Base-by-base conservation (phyloP, 2,329 filamentous ascomycete genomes). In the Aureobasidium namibiae region DNA sequence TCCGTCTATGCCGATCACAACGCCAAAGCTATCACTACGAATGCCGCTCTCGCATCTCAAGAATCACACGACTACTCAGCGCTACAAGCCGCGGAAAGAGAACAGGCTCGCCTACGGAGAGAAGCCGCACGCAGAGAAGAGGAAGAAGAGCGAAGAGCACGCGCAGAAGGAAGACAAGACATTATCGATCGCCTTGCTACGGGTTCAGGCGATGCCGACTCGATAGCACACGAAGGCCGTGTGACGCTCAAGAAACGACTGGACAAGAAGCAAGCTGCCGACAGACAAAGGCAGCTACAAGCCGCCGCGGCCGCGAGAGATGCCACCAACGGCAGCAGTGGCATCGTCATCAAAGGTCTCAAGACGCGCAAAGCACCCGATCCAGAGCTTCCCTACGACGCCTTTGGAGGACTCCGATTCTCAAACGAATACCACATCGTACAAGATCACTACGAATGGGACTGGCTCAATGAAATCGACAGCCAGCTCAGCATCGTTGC, bases 351-450 rank as follows among this genome's bases (percentile, higher is more conserved):
- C 73, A 88, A 89, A 65, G 92, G 92, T 1, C 80, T 96, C 60
- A 90, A 89, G 73, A 86, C 78, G 61, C 78, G 79, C 54, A 76
- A 80, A 60, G 78, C 80, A 2, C 80, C 82, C 1, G 81, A 82
- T 36, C 82, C 82, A 6, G 85, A 90, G 66, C 85, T 85, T 60
- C 86, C 90, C 0, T 96, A 95, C 74, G 91, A 96, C 75, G 88
- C 92, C 0, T 96, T 94, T 69, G 90, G 85, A 39, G 94, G 90
- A 0, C 75, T 92, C 62, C 75, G 82, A 48, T 82, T 92, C 54
- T 78, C 79, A 10, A 69, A 69, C 24, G 79, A 87, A 65, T 87
- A 92, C 66, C 92, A 90, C 68, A 77, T 80, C 10, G 68, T 95
- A 38, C 82, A 85, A 63, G 80, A 83, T 52, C 76, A 80, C 42